Conservation (phyloP, 176 grass and related monocot genomes). For the Raddia distichophylla region DNA sequence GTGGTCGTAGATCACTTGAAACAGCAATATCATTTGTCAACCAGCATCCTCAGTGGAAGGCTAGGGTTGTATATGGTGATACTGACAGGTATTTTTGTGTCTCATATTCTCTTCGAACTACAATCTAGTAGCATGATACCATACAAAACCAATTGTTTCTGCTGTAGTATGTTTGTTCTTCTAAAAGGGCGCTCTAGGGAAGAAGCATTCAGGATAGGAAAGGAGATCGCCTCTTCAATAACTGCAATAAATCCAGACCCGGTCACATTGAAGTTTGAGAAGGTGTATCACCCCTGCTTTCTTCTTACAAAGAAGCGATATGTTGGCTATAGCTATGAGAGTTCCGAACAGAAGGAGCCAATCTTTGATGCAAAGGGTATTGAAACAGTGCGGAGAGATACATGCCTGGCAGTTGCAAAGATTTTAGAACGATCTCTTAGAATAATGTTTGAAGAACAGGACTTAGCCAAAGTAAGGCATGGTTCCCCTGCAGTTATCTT, state of each 20-base stretch:
- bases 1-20: conserved; percentile 95
- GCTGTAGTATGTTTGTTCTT: conserved; percentile 87
- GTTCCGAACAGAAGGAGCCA: conserved; percentile 67
- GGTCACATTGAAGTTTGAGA: conserved; percentile 91
- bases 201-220: conserved; percentile 90
- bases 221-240: conserved; percentile 85
- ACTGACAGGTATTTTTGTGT: conserved; percentile 79
- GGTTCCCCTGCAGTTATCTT: conserved; percentile 13
- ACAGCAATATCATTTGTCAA: conserved; percentile 89
- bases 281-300: conserved; percentile 94
- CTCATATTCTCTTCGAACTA: conserved; percentile 33
- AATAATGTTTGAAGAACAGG: conserved; percentile 89
- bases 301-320: conserved; percentile 98
- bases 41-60: conserved; percentile 79
- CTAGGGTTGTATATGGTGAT: conserved; percentile 98
- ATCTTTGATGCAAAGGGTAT: conserved; percentile 95
- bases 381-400: conserved; percentile 94
- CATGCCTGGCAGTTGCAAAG: conserved; percentile 88
- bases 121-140: background rate
- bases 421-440: conserved; percentile 88
- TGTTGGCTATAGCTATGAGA: conserved; percentile 96
- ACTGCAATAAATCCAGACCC: conserved; percentile 81
- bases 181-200: conserved; percentile 82
- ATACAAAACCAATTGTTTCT: conserved; percentile 38
- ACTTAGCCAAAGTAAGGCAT: conserved; percentile 65